Evolutionary conservation across 1,284 basidiomycete species (phyloP), one percentile per base, ranked within the genome.

Genomic region (Fistulinella staudtii): DNA sequence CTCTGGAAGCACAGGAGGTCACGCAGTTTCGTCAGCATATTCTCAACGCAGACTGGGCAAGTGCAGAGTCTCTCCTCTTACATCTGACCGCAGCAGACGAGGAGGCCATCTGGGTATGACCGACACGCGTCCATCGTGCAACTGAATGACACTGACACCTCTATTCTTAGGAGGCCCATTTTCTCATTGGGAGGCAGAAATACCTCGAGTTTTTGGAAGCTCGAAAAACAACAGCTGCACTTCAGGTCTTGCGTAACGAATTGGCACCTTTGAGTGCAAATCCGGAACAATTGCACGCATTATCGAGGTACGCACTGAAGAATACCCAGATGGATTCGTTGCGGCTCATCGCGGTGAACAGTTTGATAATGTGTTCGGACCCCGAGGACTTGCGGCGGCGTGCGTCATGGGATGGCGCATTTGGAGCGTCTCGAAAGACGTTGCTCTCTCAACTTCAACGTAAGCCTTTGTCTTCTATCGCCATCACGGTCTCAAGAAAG

Each of bases 151-250:
- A 57, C 42, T 56, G 58, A 49, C 52, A 25, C 43, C 51, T 50
- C 47, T 46, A 47, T 50, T 39, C 46, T 46, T 55, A 95, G 85
- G 80, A 87, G 56, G 85, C 89, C 17, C 83, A 77, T 51, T 96
- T 95, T 66, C 72, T 94, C 52, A 87, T 99, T 46, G 85, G 85
- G 47, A 86, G 89, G 68, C 95, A 99, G 75, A 94, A 96, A 69
- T 99, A 97, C 65, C 76, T 99, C 34, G 95, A 99, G 62, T 74
- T 91, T n/a, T 74, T 99, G 39, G 95, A 98, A 60, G 75, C 80
- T 2, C 78, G 80, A 50, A 85, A 86, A 66, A 87, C 83, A 10
- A 89, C 89, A 42, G 78, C 80, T 53, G 95, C 96, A 9, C 70
- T 99, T 30, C 77, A 84, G 30, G 87, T 96, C 4, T 72, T 99